Evolutionary conservation across 768 basidiomycete genomes (phyloP), one percentile per base, ranked within the genome.

Genomic region (Psilocybe sp.): DNA sequence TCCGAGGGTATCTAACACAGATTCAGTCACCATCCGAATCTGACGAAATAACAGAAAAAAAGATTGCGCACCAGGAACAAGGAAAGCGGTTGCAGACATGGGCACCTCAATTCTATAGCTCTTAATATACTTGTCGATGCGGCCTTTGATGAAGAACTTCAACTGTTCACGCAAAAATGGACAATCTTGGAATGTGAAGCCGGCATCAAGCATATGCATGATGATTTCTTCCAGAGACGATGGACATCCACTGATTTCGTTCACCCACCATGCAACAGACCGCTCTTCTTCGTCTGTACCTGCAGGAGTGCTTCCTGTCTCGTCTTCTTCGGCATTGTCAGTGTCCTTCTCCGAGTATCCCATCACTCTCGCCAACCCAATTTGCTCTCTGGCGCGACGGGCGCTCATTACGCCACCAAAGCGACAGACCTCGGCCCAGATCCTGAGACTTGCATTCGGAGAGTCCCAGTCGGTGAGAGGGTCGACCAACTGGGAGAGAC

Each of bases 251-350:
- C 82, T 83, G 28, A 80, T 66, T 18, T 80, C 73, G 51, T 88
- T 85, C n/a, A 68, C 70, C 83, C 84, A 87, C 84, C 85, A 87
- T 1, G 85, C 82, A 15, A 69, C 67, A n/a, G 84, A 85, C 2
- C 66, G 64, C 37, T 76, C 70, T 2, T 60, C 59, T 1, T 60
- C 57, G 15, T 55, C 55, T 7, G 65, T 55, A 14, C 64, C 55
- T 11, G 56, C 62, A 10, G 40, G 44, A 32, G 56, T 51, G 1
- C 56, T 57, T 36, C 73, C 73, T 28, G 23, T 28, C 49, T 71
- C 72, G 33, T 77, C 73, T 6, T 70, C 67, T 0, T 60, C 23
- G 5, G 68, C 69, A 8, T 66, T 68, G 8, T 73, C 70, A 9
- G 58, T 57, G 5, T 75, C 75, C 9, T 63, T 58, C 13, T 75